phyloP scores from a whole-genome alignment of 371 early-diverging fungal species.

The Dichotomocladium elegans region DNA sequence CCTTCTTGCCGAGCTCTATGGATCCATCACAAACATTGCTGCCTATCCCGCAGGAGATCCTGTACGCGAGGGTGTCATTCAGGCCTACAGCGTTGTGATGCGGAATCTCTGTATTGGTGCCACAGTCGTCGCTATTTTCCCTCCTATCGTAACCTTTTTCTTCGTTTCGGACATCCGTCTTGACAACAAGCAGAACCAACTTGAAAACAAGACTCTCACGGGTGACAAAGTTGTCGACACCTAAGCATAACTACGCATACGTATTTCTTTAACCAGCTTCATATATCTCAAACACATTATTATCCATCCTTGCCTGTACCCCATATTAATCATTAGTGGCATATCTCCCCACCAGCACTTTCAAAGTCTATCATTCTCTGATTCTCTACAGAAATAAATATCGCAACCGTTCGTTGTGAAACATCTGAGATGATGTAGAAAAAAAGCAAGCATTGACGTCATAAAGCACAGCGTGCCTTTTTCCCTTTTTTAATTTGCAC shows the following conservation, averaged over 20 bases:
- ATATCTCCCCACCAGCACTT: too few relatives aligned
- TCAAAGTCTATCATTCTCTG: too few relatives aligned
- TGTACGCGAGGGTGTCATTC: slow-evolving; percentile 18
- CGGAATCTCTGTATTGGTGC: slow-evolving; percentile 21
- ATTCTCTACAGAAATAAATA: too few relatives aligned
- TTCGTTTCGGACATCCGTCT: slow-evolving; percentile 9
- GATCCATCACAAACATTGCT: slow-evolving; percentile 10
- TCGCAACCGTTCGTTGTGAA: too few relatives aligned
- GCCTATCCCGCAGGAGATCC: slow-evolving; percentile 13
- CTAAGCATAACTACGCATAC: too few relatives aligned
- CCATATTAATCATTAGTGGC: too few relatives aligned
- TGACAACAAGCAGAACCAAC: slow-evolving; percentile 13
- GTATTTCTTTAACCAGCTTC: too few relatives aligned
- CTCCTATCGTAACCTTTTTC: slow-evolving; percentile 14
- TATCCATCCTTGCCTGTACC: too few relatives aligned
- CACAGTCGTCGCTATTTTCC: slow-evolving; percentile 13
- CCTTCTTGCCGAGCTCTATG: slow-evolving; percentile 14
- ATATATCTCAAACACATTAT: too few relatives aligned
- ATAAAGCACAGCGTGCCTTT: too few relatives aligned
- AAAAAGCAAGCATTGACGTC: too few relatives aligned
- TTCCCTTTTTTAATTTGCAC: neutral
- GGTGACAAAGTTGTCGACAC: slow-evolving; percentile 10
- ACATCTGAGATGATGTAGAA: too few relatives aligned
- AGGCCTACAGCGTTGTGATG: slow-evolving; percentile 30
- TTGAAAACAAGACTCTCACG: slow-evolving; percentile 15